Base-by-base conservation (phyloP, 805 yeast species). In the Wilhelminamyces savonicus region DNA sequence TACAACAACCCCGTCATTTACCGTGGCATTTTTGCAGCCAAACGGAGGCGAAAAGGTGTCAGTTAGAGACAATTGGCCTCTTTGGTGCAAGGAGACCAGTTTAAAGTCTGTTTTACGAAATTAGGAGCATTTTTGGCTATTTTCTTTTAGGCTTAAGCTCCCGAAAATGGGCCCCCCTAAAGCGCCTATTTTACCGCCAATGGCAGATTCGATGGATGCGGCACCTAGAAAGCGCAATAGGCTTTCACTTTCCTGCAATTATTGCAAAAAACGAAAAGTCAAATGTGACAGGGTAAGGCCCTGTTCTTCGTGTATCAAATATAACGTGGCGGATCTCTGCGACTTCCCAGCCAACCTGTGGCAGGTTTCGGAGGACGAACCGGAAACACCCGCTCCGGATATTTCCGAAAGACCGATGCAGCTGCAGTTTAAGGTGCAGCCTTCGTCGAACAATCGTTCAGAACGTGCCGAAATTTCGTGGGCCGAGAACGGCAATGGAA, bases 261-360 rank as follows among this genome's bases (percentile, higher is more conserved):
- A 48, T 23, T 61, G 68, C 44, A 54, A 56, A 32, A 44, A 40
- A 29, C 35, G 66, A 19, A 61, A 61, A 35, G 61, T 60, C 24
- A 58, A 54, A 30, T 61, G 68, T 40, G 65, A 61, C 38, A 43
- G 62, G 19, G 50, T 49, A 10, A 35, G 39, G 22, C 68, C 68
- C 2, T 61, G 68, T 33, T 38, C 48, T 14, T 42, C 59, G 6
- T 61, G 68, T 34, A 30, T 47, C 5, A 46, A 41, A 22, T 50
- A 52, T 29, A 50, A 50, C 21, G 44, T 43, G 12, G 43, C 43
- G 9, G 36, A 32, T 5, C 31, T 32, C 1, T 57, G 64, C 36
- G 47, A 38, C 4, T 57, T 52, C 36, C 43, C 46, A 6, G 55
- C 44, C 8, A 39, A 40, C 21, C 37, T 29, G 6, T 28, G 39